Conservation (phyloP, 1,284 basidiomycete species). For the Boletus sp. region DNA sequence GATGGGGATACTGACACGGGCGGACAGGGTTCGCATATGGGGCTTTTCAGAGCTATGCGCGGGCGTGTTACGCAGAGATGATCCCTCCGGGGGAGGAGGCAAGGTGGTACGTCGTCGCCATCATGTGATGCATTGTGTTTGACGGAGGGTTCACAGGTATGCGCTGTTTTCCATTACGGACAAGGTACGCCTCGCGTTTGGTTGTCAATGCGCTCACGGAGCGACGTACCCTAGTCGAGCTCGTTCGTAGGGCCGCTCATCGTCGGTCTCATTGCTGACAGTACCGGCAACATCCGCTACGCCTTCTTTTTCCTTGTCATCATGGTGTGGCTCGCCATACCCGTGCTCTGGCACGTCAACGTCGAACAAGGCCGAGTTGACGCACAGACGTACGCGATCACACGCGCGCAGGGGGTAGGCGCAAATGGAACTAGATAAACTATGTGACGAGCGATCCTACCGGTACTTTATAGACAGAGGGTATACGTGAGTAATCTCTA, state of each 20-base stretch:
- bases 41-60: constrained; percentile 79
- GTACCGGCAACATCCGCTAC: constrained; percentile 87
- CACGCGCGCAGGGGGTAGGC: neutral
- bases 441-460: neutral
- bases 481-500: constrained; percentile 11
- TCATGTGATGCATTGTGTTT: neutral
- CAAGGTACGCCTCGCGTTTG: too few species aligned
- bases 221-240: constrained; percentile 56
- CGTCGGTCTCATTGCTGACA: constrained; percentile 85
- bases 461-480: too few species aligned
- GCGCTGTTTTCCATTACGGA: constrained; percentile 88
- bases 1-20: neutral
- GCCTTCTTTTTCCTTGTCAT: constrained; percentile 85
- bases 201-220: too few species aligned
- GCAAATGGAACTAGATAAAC: neutral
- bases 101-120: constrained; percentile 54
- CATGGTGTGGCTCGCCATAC: constrained; percentile 82
- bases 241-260: constrained; percentile 88
- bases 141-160: constrained; percentile 45
- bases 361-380: constrained; percentile 69
- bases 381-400: constrained; percentile 53
- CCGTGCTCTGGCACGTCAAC: constrained; percentile 72
- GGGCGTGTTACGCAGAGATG: constrained; percentile 79
- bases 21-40: constrained; percentile 67
- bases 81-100: constrained; percentile 81